Evolutionary conservation across 1,139 yeast species (phyloP), one percentile per base, ranked within the genome.

Genomic region (Yamadazyma mexicana): DNA sequence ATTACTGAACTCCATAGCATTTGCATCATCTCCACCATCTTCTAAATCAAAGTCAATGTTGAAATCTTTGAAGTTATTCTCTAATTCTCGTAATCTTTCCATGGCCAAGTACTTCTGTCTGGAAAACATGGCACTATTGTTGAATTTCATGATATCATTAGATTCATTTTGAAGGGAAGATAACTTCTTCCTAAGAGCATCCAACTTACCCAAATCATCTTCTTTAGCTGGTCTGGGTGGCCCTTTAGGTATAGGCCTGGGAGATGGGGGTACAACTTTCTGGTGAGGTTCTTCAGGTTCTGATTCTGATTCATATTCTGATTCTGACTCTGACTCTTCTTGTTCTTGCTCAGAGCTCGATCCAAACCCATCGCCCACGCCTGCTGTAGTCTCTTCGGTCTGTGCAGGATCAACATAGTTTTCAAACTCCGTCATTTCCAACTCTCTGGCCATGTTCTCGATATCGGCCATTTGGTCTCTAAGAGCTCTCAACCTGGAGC

Each of bases 401-500:
- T 5, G 15, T 29, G 51, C 56, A 3, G 51, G 45, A 27, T 51
- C 55, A 5, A 52, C 58, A 48, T 68, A 69, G 16, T 61, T 66
- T 44, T 71, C 83, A 54, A 88, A 88, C 49, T 88, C 91, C 17
- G 88, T 83, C 79, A 81, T 83, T 59, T 91, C 98, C 47, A 91
- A 73, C 55, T 85, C 88, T 46, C 96, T 71, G 0, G 97, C 97
- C 69, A 83, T 83, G 40, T 77, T 75, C 54, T 88, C 96, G 39
- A 92, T 73, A 46, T 79, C 83, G 40, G 87, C 96, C 95, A 89
- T 87, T 56, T 84, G 81, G 50, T 83, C 88, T 44, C 96, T 75
- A 46, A 91, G 70, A 35, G 80, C 83, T 46, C 94, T 75, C 39
- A 91, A 65, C 49, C 94, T 69, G 5, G 85, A 76, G 52, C 85